phyloP scores from a whole-genome alignment of 179 eudicot genomes.

The Silene coronaria region DNA sequence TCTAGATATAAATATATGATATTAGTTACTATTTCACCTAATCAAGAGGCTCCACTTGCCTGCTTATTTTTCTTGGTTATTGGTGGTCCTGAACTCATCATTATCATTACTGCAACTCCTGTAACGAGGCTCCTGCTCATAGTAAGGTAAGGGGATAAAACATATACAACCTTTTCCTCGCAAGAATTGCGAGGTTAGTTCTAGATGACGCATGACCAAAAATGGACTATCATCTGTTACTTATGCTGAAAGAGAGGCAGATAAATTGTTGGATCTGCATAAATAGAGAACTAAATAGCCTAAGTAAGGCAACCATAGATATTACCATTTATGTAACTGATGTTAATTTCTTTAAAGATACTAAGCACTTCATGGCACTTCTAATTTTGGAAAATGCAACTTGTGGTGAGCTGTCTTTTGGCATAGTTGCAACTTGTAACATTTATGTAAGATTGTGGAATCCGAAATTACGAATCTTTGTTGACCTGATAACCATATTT shows the following conservation, averaged over 20 bases:
- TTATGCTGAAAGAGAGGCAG: neutral
- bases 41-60: neutral
- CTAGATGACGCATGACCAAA: neutral
- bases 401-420: neutral
- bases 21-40: neutral
- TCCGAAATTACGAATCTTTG: no score
- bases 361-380: neutral
- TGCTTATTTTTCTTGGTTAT: neutral
- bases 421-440: neutral
- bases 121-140: neutral
- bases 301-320: neutral
- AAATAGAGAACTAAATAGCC: neutral
- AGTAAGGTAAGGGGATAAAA: neutral
- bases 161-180: neutral
- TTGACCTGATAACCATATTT: neutral
- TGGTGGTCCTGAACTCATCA: neutral
- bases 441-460: neutral
- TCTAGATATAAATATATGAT: neutral
- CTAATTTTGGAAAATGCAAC: neutral
- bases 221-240: neutral
- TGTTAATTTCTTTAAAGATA: neutral
- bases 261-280: neutral
- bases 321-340: neutral
- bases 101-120: neutral
- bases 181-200: neutral